Conservation (phyloP, 2,329 filamentous ascomycete species). For the Ambrosiella beaveri region DNA sequence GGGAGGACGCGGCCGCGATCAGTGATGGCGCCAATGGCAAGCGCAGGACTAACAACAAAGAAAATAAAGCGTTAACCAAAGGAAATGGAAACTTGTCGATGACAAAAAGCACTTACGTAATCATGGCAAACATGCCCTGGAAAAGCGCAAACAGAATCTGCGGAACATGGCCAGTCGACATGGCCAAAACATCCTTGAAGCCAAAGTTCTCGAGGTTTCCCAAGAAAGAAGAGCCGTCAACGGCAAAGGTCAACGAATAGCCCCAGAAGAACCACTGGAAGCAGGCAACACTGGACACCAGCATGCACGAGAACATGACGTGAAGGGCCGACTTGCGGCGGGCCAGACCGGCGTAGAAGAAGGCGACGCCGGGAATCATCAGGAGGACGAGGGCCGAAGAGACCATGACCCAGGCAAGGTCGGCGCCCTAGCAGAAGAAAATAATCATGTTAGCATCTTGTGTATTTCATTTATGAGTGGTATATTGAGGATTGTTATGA, state of each 20-base stretch:
- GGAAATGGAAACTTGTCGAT: neutral
- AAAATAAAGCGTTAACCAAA: neutral
- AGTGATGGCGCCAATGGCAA: constrained; percentile 42
- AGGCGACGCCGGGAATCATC: constrained; percentile 86
- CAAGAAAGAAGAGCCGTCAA: constrained; percentile 60
- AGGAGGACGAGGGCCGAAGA: constrained; percentile 66
- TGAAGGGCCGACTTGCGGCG: constrained; percentile 78
- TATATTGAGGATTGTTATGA: neutral
- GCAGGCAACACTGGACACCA: constrained; percentile 60
- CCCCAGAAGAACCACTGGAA: constrained; percentile 98
- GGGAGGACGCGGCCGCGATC: constrained; percentile 45
- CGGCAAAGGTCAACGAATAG: constrained; percentile 71
- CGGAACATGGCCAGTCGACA: constrained; percentile 53
- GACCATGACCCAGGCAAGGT: constrained; percentile 67
- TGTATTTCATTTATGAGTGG: neutral
- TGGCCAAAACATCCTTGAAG: constrained; percentile 57
- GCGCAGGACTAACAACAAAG: constrained; percentile 22
- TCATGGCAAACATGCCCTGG: constrained; percentile 77
- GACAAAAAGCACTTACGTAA: constrained; percentile 46
- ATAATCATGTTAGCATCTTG: neutral
- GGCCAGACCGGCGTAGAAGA: constrained; percentile 86
- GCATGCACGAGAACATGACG: constrained; percentile 69
- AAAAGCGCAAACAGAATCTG: constrained; percentile 74
- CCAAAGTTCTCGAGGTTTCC: constrained; percentile 70
- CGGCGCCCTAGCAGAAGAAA: constrained; percentile 40